A percentile compares a stretch with the other conserved stretches of the same genome.
These are phyloP conservation scores for Blastobotrys terrestris DNA, from an alignment of 805 yeast species.

Conservation along the genomic window DNA sequence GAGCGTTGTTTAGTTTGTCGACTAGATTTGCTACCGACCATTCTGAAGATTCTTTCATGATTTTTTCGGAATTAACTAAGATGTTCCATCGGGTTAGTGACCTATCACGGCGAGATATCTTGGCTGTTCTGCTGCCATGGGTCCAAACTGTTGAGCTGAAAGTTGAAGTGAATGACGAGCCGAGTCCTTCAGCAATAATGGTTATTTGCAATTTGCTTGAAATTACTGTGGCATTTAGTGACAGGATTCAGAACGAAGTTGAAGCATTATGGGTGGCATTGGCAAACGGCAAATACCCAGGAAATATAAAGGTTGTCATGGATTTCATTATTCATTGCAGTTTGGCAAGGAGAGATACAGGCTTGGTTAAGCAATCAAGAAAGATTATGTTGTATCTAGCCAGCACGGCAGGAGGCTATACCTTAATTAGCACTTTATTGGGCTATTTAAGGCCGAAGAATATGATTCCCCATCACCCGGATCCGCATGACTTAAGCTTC, in stretches of 20 bases:
- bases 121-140: constrained; percentile 86
- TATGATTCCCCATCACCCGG: constrained; percentile 71
- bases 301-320: constrained; percentile 66
- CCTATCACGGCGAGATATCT: constrained; percentile 65
- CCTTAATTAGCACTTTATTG: constrained; percentile 53
- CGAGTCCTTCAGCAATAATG: constrained; percentile 46
- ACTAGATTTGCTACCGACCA: constrained; percentile 57
- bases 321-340: constrained; percentile 66
- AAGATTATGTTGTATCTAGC: constrained; percentile 71
- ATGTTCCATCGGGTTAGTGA: constrained; percentile 56
- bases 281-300: constrained; percentile 63
- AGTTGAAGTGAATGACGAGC: constrained; percentile 35
- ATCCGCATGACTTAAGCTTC: constrained; percentile 29
- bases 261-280: constrained; percentile 94
- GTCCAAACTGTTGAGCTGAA: constrained; percentile 72
- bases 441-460: constrained; percentile 72
- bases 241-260: constrained; percentile 73
- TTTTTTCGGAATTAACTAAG: constrained; percentile 69
- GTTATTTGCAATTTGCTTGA: constrained; percentile 76
- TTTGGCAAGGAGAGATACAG: constrained; percentile 60
- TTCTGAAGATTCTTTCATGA: constrained; percentile 52
- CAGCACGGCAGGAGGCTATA: constrained; percentile 41
- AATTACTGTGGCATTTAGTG: constrained; percentile 72
- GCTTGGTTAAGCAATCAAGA: constrained; percentile 70
- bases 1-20: constrained; percentile 76